Conservation (phyloP, 192 early-diverging fungal genomes). For the Coemansia sp. region DNA sequence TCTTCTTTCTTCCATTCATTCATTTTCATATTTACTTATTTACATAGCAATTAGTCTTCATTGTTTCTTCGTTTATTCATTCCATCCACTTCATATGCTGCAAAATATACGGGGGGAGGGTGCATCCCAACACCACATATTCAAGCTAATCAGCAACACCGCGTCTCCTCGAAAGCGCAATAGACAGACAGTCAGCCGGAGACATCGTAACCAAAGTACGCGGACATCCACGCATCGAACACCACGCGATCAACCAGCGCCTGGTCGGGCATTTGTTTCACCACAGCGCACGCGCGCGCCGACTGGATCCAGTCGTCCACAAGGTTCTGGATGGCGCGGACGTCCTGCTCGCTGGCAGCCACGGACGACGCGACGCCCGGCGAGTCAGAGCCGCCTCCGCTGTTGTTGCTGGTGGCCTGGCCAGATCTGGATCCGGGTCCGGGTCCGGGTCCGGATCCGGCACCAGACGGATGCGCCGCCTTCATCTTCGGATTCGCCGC, state of each 20-base stretch:
- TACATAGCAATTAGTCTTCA: neutral
- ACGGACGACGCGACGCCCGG: neutral
- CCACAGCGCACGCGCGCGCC: conserved; percentile 30
- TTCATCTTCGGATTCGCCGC: neutral
- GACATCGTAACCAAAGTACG: conserved; percentile 21
- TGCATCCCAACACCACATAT: neutral
- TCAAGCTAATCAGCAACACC: neutral
- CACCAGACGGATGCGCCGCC: neutral
- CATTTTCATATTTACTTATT: conserved; percentile 2
- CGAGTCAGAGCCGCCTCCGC: neutral
- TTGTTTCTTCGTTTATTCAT: neutral
- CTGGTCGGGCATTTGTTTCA: conserved; percentile 10
- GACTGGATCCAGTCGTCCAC: conserved; percentile 46
- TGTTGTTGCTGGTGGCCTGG: too few species aligned
- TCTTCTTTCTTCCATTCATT: conserved; percentile 5
- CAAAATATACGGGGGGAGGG: neutral
- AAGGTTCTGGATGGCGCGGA: conserved; percentile 36
- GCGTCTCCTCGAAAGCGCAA: neutral
- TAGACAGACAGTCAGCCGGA: neutral
- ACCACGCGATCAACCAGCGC: conserved; percentile 23
- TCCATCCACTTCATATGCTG: neutral
- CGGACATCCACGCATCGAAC: conserved; percentile 35
- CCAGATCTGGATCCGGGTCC: neutral
- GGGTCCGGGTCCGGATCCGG: conserved; percentile 1
- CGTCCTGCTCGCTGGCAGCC: conserved; percentile 32